Conservation (phyloP, 306 rosid species). For the Vigna radiata region DNA sequence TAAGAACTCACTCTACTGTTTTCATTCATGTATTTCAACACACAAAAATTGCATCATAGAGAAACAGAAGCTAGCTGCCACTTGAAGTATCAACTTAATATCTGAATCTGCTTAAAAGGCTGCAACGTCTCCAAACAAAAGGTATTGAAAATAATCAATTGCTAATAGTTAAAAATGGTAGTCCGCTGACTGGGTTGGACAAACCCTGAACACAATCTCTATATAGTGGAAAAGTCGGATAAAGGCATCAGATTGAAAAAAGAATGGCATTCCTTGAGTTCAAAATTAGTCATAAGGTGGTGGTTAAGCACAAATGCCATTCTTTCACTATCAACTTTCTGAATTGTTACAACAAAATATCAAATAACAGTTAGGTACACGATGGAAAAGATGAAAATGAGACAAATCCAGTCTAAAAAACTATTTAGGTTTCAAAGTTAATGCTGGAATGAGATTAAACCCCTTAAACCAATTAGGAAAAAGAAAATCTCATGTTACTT, state of each 20-base stretch:
- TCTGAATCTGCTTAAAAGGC: background rate
- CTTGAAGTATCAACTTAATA: slow-evolving; percentile 14
- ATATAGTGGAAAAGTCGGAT: background rate
- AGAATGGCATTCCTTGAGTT: background rate
- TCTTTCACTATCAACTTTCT: slow-evolving; percentile 25
- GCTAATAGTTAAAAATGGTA: background rate
- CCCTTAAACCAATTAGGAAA: slow-evolving; percentile 4
- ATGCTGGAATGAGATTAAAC: background rate
- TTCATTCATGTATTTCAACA: slow-evolving; percentile 20
- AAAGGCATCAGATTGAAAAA: background rate
- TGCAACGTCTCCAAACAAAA: slow-evolving; percentile 2
- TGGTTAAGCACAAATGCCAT: background rate
- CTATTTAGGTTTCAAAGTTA: slow-evolving; percentile 13
- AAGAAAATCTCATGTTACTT: background rate
- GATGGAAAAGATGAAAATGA: background rate
- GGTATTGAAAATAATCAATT: slow-evolving; percentile 7
- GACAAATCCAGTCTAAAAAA: slow-evolving; percentile 1
- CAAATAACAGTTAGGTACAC: background rate
- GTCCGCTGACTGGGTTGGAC: background rate
- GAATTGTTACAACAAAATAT: slow-evolving; percentile 13
- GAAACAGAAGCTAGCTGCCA: slow-evolving; percentile 1
- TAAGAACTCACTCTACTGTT: background rate
- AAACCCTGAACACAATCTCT: slow-evolving; percentile 25
- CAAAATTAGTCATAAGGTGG: slow-evolving; percentile 3
- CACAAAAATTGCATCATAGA: slow-evolving; percentile 3